These are phyloP conservation scores for Mycosphaerella sp. DNA, from an alignment of 2,329 filamentous ascomycete species.

Conservation along the genomic window DNA sequence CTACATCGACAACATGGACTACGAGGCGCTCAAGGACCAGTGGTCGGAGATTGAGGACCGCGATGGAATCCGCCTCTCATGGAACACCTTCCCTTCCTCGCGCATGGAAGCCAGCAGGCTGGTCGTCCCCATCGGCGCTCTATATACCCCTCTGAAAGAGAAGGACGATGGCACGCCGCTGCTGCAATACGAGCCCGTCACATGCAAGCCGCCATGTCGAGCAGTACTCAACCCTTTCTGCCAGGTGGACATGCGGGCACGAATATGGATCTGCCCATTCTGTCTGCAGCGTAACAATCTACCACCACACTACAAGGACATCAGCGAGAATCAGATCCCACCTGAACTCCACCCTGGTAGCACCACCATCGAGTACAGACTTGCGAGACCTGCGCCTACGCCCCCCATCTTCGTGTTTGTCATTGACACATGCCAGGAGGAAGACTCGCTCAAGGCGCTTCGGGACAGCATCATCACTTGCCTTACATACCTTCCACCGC, in stretches of 20 bases:
- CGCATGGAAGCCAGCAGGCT: slow-evolving; percentile 62
- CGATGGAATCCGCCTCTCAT: slow-evolving; percentile 91
- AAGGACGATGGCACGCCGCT: slow-evolving; percentile 75
- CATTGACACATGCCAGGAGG: slow-evolving; percentile 82
- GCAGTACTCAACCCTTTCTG: slow-evolving; percentile 96
- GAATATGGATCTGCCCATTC: slow-evolving; percentile 85
- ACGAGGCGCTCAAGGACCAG: slow-evolving; percentile 87
- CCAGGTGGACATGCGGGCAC: slow-evolving; percentile 75
- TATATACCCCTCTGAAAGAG: slow-evolving; percentile 95
- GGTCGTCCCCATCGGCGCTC: slow-evolving; percentile 80
- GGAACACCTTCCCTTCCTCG: slow-evolving; percentile 98
- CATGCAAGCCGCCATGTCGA: slow-evolving; percentile 92
- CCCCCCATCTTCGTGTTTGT: slow-evolving; percentile 83
- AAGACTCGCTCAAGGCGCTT: slow-evolving; percentile 73
- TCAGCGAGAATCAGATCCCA: slow-evolving; percentile 73
- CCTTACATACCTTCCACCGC: slow-evolving; percentile 71
- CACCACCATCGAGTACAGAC: slow-evolving; percentile 84
- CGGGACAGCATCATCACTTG: slow-evolving; percentile 86
- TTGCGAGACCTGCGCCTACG: slow-evolving; percentile 74
- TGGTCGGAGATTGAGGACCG: slow-evolving; percentile 96
- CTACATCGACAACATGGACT: slow-evolving; percentile 62
- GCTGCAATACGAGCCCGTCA: slow-evolving; percentile 92
- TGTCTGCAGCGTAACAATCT: slow-evolving; percentile 77
- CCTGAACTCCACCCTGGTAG: slow-evolving; percentile 75
- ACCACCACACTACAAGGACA: slow-evolving; percentile 84